These are phyloP conservation scores for Oryza punctata DNA, from an alignment of 176 grass and related monocot genomes.

Conservation along the genomic window DNA sequence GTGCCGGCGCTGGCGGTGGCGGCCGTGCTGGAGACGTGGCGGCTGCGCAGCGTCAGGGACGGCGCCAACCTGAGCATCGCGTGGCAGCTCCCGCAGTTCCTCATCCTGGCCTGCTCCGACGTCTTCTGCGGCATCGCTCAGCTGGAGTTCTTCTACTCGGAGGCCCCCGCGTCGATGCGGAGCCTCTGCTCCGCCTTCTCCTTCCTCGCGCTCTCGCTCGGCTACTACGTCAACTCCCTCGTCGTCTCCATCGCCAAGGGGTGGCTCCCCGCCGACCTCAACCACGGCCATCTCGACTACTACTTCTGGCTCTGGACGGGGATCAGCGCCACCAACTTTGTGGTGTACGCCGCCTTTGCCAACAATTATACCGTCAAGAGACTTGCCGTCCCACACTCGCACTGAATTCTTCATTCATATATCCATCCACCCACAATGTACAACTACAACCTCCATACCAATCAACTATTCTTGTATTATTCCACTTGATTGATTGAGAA, in stretches of 20 bases:
- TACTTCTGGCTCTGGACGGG: constrained; percentile 72
- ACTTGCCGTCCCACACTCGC: background rate
- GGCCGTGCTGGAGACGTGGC: constrained; percentile 52
- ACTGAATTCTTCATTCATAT: background rate
- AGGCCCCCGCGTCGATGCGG: constrained; percentile 65
- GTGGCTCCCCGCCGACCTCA: constrained; percentile 73
- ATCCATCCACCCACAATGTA: too few relatives aligned
- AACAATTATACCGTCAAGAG: constrained; percentile 78
- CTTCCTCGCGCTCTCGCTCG: constrained; percentile 70
- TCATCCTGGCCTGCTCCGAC: constrained; percentile 70
- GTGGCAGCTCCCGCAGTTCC: constrained; percentile 78
- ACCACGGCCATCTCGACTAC: constrained; percentile 80
- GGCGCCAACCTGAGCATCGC: constrained; percentile 60
- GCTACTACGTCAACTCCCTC: constrained; percentile 82
- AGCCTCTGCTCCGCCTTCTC: constrained; percentile 67
- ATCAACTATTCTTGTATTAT: too few relatives aligned
- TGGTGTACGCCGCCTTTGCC: constrained; percentile 57
- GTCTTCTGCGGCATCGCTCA: constrained; percentile 80
- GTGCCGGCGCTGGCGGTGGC: constrained; percentile 60
- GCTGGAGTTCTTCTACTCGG: constrained; percentile 75
- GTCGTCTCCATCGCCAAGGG: constrained; percentile 47
- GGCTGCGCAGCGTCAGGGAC: constrained; percentile 44
- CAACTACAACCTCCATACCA: too few relatives aligned
- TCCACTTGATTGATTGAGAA: too few relatives aligned
- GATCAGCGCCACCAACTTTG: constrained; percentile 62